A percentile compares a stretch with the other conserved stretches of the same genome.
Conservation (phyloP, 2,329 filamentous ascomycete genomes). For the Pezicula neosporulosa region DNA sequence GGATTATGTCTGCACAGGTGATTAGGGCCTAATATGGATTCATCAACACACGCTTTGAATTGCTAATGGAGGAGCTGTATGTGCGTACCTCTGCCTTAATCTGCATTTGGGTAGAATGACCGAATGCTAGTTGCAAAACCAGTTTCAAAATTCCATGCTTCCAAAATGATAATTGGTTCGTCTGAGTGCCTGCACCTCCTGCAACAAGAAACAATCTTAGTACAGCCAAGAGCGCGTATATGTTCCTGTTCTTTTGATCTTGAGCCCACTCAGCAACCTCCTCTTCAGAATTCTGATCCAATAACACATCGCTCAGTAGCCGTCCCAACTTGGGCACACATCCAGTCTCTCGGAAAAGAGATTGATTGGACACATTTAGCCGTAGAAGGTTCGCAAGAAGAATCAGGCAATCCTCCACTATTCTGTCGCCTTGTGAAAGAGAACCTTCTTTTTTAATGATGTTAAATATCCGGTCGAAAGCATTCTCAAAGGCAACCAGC, state of each 20-base stretch:
- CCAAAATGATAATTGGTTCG: slow-evolving; percentile 85
- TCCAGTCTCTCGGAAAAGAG: slow-evolving; percentile 87
- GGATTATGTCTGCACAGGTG: slow-evolving; percentile 85
- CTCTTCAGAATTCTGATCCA: slow-evolving; percentile 48
- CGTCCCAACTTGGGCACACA: slow-evolving; percentile 70
- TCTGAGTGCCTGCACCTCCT: slow-evolving; percentile 74
- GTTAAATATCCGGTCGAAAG: slow-evolving; percentile 81
- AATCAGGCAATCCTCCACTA: slow-evolving; percentile 90
- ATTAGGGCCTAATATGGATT: slow-evolving; percentile 59
- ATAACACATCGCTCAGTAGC: slow-evolving; percentile 60
- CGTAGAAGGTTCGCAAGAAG: slow-evolving; percentile 85
- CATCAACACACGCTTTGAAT: slow-evolving; percentile 10
- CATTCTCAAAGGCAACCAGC: slow-evolving; percentile 90
- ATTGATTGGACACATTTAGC: slow-evolving; percentile 88
- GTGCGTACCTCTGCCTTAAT: slow-evolving; percentile 73
- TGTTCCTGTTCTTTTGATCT: slow-evolving; percentile 79
- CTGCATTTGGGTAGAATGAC: slow-evolving; percentile 63
- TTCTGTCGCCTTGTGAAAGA: slow-evolving; percentile 75
- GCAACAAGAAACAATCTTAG: slow-evolving; percentile 79
- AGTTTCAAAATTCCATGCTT: slow-evolving; percentile 76
- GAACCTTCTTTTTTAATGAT: slow-evolving; percentile 82
- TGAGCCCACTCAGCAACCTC: slow-evolving; percentile 71
- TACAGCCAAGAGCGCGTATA: slow-evolving; percentile 85
- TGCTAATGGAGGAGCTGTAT: background rate
- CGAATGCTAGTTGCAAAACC: slow-evolving; percentile 80